These are phyloP conservation scores for Eucalyptus shirleyi DNA, from an alignment of 345 rosid genomes.

Conservation along the genomic window DNA sequence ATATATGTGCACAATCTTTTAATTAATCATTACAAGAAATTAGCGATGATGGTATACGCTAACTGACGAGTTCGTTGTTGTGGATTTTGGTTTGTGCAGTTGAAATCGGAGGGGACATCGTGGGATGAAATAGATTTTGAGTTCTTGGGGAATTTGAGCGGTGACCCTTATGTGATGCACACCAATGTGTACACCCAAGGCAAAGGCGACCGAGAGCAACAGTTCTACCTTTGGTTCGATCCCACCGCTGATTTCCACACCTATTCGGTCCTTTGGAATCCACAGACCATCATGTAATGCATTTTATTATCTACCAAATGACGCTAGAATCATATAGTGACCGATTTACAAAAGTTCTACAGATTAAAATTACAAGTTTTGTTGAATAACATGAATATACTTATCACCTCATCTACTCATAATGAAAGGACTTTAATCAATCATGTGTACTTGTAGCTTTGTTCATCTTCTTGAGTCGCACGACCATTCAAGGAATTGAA, in stretches of 20 bases:
- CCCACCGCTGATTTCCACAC: slow-evolving; percentile 46
- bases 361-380: not conserved
- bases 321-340: not conserved
- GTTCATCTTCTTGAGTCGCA: not conserved
- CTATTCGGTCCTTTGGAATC: slow-evolving; percentile 44
- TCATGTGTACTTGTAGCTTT: not conserved
- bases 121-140: slow-evolving; percentile 75
- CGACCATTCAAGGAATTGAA: not conserved
- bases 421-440: not conserved
- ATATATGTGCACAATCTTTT: not conserved
- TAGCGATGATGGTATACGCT: not conserved
- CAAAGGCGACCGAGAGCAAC: slow-evolving; percentile 53
- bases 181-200: slow-evolving; percentile 41
- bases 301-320: not conserved
- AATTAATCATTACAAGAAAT: not conserved
- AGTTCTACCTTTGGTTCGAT: slow-evolving; percentile 54
- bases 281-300: slow-evolving; percentile 25
- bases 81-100: slow-evolving; percentile 3
- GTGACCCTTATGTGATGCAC: slow-evolving; percentile 53
- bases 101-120: slow-evolving; percentile 38
- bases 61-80: not conserved
- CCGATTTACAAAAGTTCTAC: not conserved
- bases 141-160: slow-evolving; percentile 50
- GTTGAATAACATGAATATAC: not conserved
- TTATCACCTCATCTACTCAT: not conserved